Evolutionary conservation across 805 yeast genomes (phyloP), one percentile per base, ranked within the genome.

Genomic region (Metschnikowia amazonensis): DNA sequence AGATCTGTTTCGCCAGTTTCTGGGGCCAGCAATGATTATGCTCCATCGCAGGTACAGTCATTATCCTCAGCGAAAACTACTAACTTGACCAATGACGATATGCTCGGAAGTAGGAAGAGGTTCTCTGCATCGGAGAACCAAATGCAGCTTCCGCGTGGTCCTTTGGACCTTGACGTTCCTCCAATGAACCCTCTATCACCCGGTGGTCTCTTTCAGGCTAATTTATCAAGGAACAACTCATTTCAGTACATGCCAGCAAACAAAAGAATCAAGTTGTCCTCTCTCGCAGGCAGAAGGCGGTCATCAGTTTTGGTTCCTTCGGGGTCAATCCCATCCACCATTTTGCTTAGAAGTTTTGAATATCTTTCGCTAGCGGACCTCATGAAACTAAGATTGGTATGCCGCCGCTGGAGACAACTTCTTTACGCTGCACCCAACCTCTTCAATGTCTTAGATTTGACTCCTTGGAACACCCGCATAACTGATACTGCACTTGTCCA

Each of bases 361-460:
- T 66, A 66, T 46, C 60, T 84, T 36, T 70, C 76, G 7, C 66
- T 86, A 24, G 82, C 81, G 1, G 76, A 74, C n/a, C 63, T 82
- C 46, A 80, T 84, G 85, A 76, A 72, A 53, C 53, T 80, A 50
- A 67, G 84, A 44, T 53, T 72, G 3, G 81, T 84, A 31, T 79
- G 85, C 60, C 68, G 76, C 48, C 74, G 83, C 52, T 86, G 92
- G 90, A 72, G 83, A 54, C 86, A 81, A 51, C 62, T 86, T 29
- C 62, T 84, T 14, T 76, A 75, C 47, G 72, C 77, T 27, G 80
- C 86, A 0, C 77, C 81, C 1, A 73, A 70, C 16, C 66, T 84
- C 29, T 77, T 76, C 54, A 69, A 67, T 17, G 60, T 35, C 0
- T 66, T 86, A 40, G 87, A 84, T 56, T 65, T 86, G 49, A 72